Conservation (phyloP, 768 basidiomycete species). For the Calocybe gangraenosa region DNA sequence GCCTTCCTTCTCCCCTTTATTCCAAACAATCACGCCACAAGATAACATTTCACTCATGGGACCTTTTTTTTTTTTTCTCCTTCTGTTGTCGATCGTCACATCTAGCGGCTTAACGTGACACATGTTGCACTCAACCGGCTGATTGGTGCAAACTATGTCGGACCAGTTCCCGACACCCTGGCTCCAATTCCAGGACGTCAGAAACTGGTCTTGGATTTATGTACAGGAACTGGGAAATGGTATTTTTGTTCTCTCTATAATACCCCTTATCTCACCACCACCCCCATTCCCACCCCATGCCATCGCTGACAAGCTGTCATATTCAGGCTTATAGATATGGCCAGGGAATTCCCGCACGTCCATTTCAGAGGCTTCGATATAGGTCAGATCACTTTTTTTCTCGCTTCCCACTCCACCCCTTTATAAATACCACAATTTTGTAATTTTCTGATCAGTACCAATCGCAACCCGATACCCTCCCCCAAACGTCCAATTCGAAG, state of each 20-base stretch:
- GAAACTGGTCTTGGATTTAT: slow-evolving; percentile 65
- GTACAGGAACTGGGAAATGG: slow-evolving; percentile 76
- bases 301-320: slow-evolving; percentile 10
- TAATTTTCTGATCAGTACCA: slow-evolving; percentile 49
- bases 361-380: slow-evolving; percentile 72
- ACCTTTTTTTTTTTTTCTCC: too few relatives aligned
- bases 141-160: slow-evolving; percentile 54
- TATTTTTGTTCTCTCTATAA: too few relatives aligned
- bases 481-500: slow-evolving; percentile 60
- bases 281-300: slow-evolving; percentile 12
- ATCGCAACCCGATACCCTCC: slow-evolving; percentile 63
- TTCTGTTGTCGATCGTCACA: too few relatives aligned
- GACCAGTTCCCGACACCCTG: slow-evolving; percentile 55
- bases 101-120: slow-evolving; percentile 48
- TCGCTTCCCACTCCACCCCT: slow-evolving; percentile 13
- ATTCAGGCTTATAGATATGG: slow-evolving; percentile 73
- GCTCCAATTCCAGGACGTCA: slow-evolving; percentile 32
- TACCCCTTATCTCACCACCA: slow-evolving; percentile 14
- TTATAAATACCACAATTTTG: too few relatives aligned
- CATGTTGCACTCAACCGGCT: slow-evolving; percentile 48
- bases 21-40: not conserved
- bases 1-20: not conserved
- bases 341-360: slow-evolving; percentile 56
- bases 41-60: slow-evolving; percentile 1
- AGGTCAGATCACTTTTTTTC: slow-evolving; percentile 40